phyloP scores from a whole-genome alignment of 169 alveolate genomes.

The Cryptosporidium tyzzeri region DNA sequence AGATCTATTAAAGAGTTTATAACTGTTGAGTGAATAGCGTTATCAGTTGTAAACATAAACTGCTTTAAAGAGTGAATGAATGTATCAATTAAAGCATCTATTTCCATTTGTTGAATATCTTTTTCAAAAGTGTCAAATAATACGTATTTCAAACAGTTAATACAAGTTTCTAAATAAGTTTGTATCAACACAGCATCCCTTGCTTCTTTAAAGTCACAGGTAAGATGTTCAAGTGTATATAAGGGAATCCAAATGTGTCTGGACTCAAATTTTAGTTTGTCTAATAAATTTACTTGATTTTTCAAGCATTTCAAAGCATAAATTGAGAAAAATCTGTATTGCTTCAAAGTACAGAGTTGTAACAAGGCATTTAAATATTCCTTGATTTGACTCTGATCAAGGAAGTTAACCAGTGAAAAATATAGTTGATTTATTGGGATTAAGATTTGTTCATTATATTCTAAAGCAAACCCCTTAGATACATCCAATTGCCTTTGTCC shows the following conservation, averaged over 20 bases:
- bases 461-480: conserved; percentile 12
- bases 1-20: conserved; percentile 1
- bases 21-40: background rate
- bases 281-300: background rate
- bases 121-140: background rate
- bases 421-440: conserved; percentile 6
- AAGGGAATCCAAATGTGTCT: conserved; percentile 24
- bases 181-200: background rate
- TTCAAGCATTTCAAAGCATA: background rate
- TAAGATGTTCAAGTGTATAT: conserved; percentile 22
- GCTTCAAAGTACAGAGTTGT: conserved; percentile 28
- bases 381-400: conserved; percentile 19
- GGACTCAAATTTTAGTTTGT: background rate
- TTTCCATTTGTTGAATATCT: background rate
- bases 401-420: background rate
- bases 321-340: background rate
- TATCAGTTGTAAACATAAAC: background rate
- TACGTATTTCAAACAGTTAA: conserved; percentile 14
- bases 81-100: conserved; percentile 5
- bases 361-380: conserved; percentile 16
- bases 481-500: conserved; percentile 26
- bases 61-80: conserved; percentile 23
- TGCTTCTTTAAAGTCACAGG: background rate
- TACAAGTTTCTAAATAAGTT: conserved; percentile 17
- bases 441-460: background rate